Base-by-base conservation (phyloP, 768 basidiomycete species). In the Exsudoporus frostii region DNA sequence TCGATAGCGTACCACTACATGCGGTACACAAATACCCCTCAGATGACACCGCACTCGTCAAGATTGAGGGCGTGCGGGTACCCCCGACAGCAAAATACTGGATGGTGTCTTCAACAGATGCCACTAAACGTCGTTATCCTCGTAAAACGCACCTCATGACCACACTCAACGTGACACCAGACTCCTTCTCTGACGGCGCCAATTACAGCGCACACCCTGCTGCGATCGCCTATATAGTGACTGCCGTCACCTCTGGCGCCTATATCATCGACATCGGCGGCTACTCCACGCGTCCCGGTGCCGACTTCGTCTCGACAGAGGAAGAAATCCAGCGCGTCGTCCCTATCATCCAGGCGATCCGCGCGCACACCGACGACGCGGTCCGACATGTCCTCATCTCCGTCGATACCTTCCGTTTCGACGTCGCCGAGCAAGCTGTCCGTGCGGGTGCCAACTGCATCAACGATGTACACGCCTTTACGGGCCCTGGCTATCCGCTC, bases 111-210 rank as follows among this genome's bases (percentile, higher is more conserved):
- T 73, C 57, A 39, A 62, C 27, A 45, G 53, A 55, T 29, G 29
- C 51, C 7, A 19, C 34, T 5, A 62, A 63, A 20, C 53, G 30
- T 17, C 29, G 54, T 7, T 59, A 57, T 0, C 58, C 58, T 5
- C 64, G 56, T 24, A 79, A 76, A 60, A 88, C 90, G 1, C 79
- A 81, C 51, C 66, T 98, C 52, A 98, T 98, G 96, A 88, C 88
- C 0, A 97, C 91, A 1, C 79, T 99, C 51, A 98, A 98, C 65
- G 80, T 80, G 7, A 98, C 96, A 0, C 95, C 96, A 3, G 96
- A 99, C 71, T 97, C 95, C 0, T 98, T 98, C 72, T 98, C 95
- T 0, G 94, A 98, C 56, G 93, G 93, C 10, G 78, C 84, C 1
- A 65, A 70, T 19, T 76, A 88, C 66, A 75, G 79, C 55, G 77